phyloP scores from a whole-genome alignment of 176 grass and related monocot genomes.

The Zoysia japonica region DNA sequence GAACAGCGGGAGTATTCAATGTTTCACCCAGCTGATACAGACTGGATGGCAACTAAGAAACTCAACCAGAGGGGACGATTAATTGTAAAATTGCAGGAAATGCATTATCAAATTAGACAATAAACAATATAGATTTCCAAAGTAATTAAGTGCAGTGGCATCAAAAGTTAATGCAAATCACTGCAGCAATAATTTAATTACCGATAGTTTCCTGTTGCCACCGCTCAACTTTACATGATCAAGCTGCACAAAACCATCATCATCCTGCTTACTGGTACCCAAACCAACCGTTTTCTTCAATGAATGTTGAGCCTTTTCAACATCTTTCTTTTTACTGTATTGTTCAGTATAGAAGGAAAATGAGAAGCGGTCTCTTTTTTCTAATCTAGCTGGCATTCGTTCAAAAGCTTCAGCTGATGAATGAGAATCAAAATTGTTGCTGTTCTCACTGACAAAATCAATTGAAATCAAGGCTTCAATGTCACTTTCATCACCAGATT shows the following conservation, averaged over 20 bases:
- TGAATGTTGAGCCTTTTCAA: constrained; percentile 33
- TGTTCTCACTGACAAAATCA: constrained; percentile 46
- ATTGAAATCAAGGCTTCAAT: constrained; percentile 54
- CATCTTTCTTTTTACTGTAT: constrained; percentile 47
- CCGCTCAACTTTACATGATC: constrained; percentile 73
- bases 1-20: background rate
- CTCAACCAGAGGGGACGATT: background rate
- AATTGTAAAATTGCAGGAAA: background rate
- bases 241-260: constrained; percentile 68
- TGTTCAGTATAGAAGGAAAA: constrained; percentile 81
- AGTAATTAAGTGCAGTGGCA: constrained; percentile 28
- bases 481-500: constrained; percentile 58
- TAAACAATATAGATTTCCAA: constrained; percentile 1
- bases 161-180: constrained; percentile 43
- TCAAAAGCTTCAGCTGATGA: constrained; percentile 44
- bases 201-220: constrained; percentile 61
- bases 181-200: constrained; percentile 46
- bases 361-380: constrained; percentile 63
- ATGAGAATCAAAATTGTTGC: constrained; percentile 44
- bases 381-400: constrained; percentile 77
- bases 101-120: background rate
- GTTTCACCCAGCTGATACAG: constrained; percentile 16
- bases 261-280: constrained; percentile 32
- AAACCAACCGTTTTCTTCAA: constrained; percentile 50
- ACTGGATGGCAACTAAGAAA: background rate